Base-by-base conservation (phyloP, 371 early-diverging fungal species). In the Haplosporangium sp. region DNA sequence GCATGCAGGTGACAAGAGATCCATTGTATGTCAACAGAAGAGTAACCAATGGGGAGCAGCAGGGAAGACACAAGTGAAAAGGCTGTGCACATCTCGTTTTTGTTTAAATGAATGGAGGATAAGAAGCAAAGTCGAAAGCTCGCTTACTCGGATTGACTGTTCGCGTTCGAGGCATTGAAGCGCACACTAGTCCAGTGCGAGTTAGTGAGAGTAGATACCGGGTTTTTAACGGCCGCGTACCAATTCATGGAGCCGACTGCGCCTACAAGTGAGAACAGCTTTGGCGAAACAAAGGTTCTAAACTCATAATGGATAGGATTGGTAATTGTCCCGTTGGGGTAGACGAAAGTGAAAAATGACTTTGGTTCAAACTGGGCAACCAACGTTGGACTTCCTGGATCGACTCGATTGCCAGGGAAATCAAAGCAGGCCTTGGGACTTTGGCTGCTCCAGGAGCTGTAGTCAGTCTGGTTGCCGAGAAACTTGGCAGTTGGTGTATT, bases 131-230 rank as follows among this genome's bases (percentile, higher is more conserved):
- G 12, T n/a, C n/a, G n/a, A n/a, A n/a, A 43, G 12, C 2, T 9
- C 40, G 66, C 80, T 46, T 69, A 79, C 80, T 79, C 73, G 6
- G 45, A 51, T 1, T 18, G 6, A 6, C 65, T 65, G 8, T 40
- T 16, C 6, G 29, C 21, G 1, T n/a, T 36, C 12, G 72, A 67
- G n/a, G 56, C 62, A 47, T 73, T 73, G 57, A 64, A 40, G 5
- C 80, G 69, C 14, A 73, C 14, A 40, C 69, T 69, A 6, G 50
- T 59, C 80, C 80, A 79, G n/a, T 62, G 40, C 9, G 69, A 69
- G 12, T 58, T 53, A 10, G 69, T 58, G 16, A 16, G 14, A 8
- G 14, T 1, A 7, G 20, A 45, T n/a, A 68, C 59, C 23, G 13
- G 23, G 55, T 73, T 73, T 11, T 69, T 8, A 23, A 66, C 50